Base-by-base conservation (phyloP, 2,329 filamentous ascomycete species). In the Fusarium succisae region DNA sequence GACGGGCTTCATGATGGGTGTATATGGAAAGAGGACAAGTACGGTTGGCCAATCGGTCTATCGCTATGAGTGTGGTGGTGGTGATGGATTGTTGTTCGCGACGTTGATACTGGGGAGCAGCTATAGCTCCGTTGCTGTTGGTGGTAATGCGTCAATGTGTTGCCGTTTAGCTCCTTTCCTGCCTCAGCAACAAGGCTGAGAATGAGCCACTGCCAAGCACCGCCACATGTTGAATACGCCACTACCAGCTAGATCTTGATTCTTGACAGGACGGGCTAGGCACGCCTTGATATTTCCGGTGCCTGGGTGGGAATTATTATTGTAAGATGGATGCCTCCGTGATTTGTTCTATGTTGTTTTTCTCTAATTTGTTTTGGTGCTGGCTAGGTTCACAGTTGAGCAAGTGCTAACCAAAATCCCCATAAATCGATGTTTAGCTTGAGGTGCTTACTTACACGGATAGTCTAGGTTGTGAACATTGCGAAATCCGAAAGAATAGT, bases 1-100 rank as follows among this genome's bases (percentile, higher is more conserved):
- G 81, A 98, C 87, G 77, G 96, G 95, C 92, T 98, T 98, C 95
- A 98, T 98, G 81, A 80, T 90, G 86, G 83, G 64, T 66, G 51
- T 22, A 22, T 61, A 32, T 14, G 53, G 35, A 15, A 66, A 66
- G 38, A 45, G n/a, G 26, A 43, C 43, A 26, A 12, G 17, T 35
- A 39, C 20, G 28, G 8, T 37, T 56, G 35, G 47, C 30, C 32
- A 50, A 55, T 48, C 32, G 45, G 20, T 26, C 28, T 45, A 47
- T 55, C 51, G 72, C 41, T 57, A 53, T 26, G 37, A 22, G 45
- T 15, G 26, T 55, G 57, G 45, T 41, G 47, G 48, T 38, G 47
- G 48, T 38, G 66, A 63, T 57, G 54, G 35, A 54, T 62, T 48
- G 55, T 51, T 62, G 63, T 63, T 66, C 69, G 41, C 66, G 68